Evolutionary conservation across 2,329 filamentous ascomycete species (phyloP), one percentile per base, ranked within the genome.

Genomic region (Cordyceps javanica): DNA sequence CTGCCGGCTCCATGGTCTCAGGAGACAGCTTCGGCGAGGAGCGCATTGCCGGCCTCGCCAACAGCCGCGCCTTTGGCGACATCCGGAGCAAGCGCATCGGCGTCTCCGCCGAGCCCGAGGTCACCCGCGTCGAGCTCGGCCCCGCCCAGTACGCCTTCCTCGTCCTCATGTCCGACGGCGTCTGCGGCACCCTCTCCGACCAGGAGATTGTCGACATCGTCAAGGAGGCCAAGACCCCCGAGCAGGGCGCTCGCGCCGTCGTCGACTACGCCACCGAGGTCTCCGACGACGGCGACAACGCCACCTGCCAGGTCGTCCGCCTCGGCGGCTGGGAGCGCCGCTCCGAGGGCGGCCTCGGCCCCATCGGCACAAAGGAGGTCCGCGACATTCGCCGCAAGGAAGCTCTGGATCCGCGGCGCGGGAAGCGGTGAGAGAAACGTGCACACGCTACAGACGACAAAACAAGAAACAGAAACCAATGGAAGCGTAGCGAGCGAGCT

Each of bases 191-290:
- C 16, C 77, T 97, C 23, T 85, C 82, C 57, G 94, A 99, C 68
- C 93, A 97, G 74, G 94, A 99, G 74, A 91, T 97, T 61, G 92
- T 97, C 30, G 94, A 99, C 69, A 86, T 97, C 32, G 81, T 97
- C 66, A 97, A 97, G 72, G 94, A 99, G 73, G 90, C 91, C 5
- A 86, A 81, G 67, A 97, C 93, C 0, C 94, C 94, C 0, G 93
- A 96, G 64, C 85, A 96, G 69, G 94, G 86, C 3, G 86, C 91
- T 1, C 81, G 80, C 59, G 85, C 87, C 60, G 83, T 99, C 8
- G 90, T 96, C 28, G 83, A 84, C 57, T 97, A 94, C 71, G 91
- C 93, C 0, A 94, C 90, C 0, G 94, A 97, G 73, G 89, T 96
- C 4, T 86, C 83, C 26, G 77, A 65, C 16, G 78, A 77, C 66